Conservation (phyloP, 352 stramenopile genomes). For the Pythium brachiatum region DNA sequence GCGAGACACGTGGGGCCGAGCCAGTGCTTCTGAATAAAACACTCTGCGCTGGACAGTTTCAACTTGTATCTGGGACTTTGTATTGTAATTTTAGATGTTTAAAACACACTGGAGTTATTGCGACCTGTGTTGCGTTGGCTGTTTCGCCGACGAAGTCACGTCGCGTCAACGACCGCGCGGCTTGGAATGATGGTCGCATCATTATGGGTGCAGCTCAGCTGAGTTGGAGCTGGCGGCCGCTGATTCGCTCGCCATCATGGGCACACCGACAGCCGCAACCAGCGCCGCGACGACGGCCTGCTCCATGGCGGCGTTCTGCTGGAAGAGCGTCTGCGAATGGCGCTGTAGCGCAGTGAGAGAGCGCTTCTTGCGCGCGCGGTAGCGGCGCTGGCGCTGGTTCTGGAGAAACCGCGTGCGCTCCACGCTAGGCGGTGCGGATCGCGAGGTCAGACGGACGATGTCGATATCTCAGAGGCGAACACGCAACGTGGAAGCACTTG, state of each 20-base stretch:
- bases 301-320: background rate
- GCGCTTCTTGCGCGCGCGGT: slow-evolving; percentile 14
- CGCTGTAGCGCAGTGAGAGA: background rate
- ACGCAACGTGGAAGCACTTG: background rate
- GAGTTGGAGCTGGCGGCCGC: slow-evolving; percentile 21
- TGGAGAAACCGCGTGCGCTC: slow-evolving; percentile 12
- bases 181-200: slow-evolving; percentile 17
- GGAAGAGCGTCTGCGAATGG: slow-evolving; percentile 2
- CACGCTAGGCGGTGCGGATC: background rate
- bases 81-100: background rate
- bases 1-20: slow-evolving; percentile 25
- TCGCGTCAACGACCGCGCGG: background rate
- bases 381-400: slow-evolving; percentile 14
- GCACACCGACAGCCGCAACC: background rate
- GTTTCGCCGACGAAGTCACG: slow-evolving; percentile 10
- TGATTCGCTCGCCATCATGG: slow-evolving; percentile 7
- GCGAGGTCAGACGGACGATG: background rate
- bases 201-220: slow-evolving; percentile 22
- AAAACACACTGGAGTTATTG: background rate
- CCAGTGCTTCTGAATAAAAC: slow-evolving; percentile 19
- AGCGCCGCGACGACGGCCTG: background rate
- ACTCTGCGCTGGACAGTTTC: background rate
- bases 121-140: slow-evolving; percentile 6
- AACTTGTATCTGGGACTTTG: background rate
- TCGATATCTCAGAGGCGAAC: background rate